Conservation (phyloP, 352 stramenopile species). For the Phytophthora sojae region DNA sequence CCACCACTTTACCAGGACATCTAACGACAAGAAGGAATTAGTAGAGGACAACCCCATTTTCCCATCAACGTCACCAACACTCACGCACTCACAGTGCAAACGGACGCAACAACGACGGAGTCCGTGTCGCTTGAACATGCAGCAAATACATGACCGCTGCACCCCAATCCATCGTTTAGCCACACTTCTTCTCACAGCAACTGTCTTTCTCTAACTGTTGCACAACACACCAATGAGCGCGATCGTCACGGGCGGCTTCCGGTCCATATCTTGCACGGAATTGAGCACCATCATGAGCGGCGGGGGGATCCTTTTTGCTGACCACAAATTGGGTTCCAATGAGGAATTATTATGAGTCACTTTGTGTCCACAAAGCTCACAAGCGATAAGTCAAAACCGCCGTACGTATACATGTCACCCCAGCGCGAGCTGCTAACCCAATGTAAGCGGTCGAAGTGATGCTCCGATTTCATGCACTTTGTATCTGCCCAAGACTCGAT, state of each 20-base stretch:
- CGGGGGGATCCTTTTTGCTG: conserved; percentile 38
- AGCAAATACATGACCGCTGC: conserved; percentile 63
- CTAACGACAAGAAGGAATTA: conserved; percentile 31
- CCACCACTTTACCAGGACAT: conserved; percentile 70
- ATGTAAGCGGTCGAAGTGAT: too few relatives aligned
- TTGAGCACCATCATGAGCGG: conserved; percentile 47
- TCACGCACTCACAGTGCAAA: conserved; percentile 55
- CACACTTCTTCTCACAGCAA: background rate
- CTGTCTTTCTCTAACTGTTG: conserved; percentile 2
- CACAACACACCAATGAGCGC: conserved; percentile 46
- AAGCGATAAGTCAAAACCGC: too few relatives aligned
- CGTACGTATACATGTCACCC: too few relatives aligned
- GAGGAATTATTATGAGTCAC: too few relatives aligned
- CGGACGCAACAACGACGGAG: conserved; percentile 39
- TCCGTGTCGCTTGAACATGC: conserved; percentile 59
- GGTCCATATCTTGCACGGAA: conserved; percentile 61
- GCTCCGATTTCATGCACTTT: too few relatives aligned
- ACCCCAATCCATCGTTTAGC: background rate
- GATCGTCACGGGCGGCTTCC: conserved; percentile 68
- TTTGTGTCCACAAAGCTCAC: too few relatives aligned
- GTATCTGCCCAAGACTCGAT: too few relatives aligned
- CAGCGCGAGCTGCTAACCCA: too few relatives aligned
- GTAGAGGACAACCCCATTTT: background rate
- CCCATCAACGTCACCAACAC: conserved; percentile 2
- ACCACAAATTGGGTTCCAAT: too few relatives aligned